These are phyloP conservation scores for Cercospora nicotianae DNA, from an alignment of 2,329 filamentous ascomycete genomes.

Conservation along the genomic window DNA sequence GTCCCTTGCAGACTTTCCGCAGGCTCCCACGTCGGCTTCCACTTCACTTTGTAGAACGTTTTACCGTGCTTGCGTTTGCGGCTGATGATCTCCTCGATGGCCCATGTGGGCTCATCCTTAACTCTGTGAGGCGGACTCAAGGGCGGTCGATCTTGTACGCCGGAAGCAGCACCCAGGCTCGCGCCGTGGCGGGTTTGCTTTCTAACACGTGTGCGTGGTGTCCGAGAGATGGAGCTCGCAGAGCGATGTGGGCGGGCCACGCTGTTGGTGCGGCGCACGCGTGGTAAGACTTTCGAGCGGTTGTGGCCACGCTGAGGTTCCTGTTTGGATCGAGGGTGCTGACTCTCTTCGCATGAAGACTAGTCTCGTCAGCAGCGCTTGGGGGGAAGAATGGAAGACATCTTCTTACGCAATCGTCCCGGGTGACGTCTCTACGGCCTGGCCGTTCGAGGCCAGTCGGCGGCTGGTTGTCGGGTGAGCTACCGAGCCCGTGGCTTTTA, in stretches of 20 bases:
- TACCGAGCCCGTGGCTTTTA: background rate
- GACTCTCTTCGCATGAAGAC: constrained; percentile 1
- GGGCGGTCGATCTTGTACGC: background rate
- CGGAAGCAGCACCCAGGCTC: background rate
- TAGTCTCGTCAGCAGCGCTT: constrained; percentile 1
- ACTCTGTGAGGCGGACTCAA: background rate
- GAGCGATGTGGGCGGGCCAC: background rate
- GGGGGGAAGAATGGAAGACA: background rate
- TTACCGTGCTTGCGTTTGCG: constrained; percentile 2
- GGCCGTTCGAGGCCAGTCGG: background rate
- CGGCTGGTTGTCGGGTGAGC: background rate
- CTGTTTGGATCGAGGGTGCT: background rate
- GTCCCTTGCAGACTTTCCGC: constrained; percentile 8
- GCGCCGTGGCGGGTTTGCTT: constrained; percentile 5
- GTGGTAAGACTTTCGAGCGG: constrained; percentile 8
- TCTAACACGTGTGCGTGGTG: background rate
- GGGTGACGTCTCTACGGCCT: background rate
- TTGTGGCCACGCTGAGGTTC: background rate
- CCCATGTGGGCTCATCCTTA: background rate
- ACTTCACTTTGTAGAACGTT: background rate
- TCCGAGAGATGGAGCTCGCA: constrained; percentile 8
- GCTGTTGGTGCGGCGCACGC: background rate
- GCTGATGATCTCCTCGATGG: background rate
- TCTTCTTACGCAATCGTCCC: background rate
- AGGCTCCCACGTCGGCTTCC: background rate